These are phyloP conservation scores for Calcarisporium arbuscula DNA, from an alignment of 2,329 filamentous ascomycete species.

Conservation along the genomic window DNA sequence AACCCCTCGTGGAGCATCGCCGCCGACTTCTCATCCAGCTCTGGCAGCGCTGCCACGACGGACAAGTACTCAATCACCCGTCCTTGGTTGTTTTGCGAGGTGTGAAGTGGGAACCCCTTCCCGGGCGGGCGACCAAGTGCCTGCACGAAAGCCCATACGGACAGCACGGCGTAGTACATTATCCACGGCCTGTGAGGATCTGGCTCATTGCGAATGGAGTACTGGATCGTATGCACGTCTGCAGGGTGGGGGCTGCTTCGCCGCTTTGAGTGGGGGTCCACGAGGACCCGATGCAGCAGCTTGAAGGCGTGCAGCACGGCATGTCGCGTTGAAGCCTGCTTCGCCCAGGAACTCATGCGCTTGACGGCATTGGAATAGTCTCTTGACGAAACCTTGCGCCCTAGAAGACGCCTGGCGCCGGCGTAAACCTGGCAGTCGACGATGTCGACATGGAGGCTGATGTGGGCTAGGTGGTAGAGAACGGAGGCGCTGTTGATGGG, in stretches of 20 bases:
- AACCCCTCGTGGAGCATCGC: constrained; percentile 56
- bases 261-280: constrained; percentile 39
- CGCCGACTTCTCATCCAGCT: constrained; percentile 62
- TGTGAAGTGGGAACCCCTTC: constrained; percentile 38
- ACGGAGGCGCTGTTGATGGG: constrained; percentile 76
- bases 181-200: constrained; percentile 86
- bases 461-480: constrained; percentile 79
- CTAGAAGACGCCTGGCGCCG: constrained; percentile 68
- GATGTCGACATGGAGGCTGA: constrained; percentile 83
- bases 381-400: constrained; percentile 67
- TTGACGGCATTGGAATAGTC: constrained; percentile 68
- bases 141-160: constrained; percentile 83
- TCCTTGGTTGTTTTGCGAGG: constrained; percentile 34
- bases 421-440: constrained; percentile 87
- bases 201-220: constrained; percentile 70
- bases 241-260: constrained; percentile 11
- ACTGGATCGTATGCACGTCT: constrained; percentile 40
- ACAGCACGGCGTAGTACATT: constrained; percentile 77
- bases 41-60: constrained; percentile 62
- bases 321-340: constrained; percentile 66
- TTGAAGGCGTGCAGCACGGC: constrained; percentile 79
- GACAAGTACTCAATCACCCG: constrained; percentile 40
- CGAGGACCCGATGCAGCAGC: constrained; percentile 70
- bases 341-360: constrained; percentile 76
- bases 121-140: constrained; percentile 58